Percentiles rank a stretch among this genome's conserved stretches.
These are phyloP conservation scores for Lumnitzera racemosa DNA, from an alignment of 345 rosid genomes.

Conservation along the genomic window DNA sequence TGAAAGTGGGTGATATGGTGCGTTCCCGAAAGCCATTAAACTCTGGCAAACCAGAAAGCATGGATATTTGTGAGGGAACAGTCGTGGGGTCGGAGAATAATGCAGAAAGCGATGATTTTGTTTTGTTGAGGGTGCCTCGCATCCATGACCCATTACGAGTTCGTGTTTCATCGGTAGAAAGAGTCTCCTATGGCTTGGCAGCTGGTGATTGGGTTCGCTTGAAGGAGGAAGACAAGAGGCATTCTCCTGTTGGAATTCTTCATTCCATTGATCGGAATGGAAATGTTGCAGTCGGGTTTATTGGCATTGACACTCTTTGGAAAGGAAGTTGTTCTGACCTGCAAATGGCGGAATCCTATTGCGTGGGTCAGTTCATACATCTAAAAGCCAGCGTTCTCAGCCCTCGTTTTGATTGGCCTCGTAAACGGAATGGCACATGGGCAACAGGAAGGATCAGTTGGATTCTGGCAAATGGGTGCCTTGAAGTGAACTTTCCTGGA, in stretches of 20 bases:
- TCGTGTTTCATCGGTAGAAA: slow-evolving; percentile 53
- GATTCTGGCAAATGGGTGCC: slow-evolving; percentile 80
- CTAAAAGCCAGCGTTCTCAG: slow-evolving; percentile 52
- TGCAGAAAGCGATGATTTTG: slow-evolving; percentile 52
- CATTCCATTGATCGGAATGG: slow-evolving; percentile 71
- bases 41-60: slow-evolving; percentile 49
- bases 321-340: slow-evolving; percentile 62
- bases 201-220: slow-evolving; percentile 91
- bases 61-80: slow-evolving; percentile 79
- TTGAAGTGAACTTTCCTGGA: slow-evolving; percentile 69
- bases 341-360: slow-evolving; percentile 79
- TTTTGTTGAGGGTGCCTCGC: slow-evolving; percentile 77
- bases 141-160: slow-evolving; percentile 83
- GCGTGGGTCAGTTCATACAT: slow-evolving; percentile 70
- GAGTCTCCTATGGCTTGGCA: slow-evolving; percentile 66
- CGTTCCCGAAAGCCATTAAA: slow-evolving; percentile 78
- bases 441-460: slow-evolving; percentile 71
- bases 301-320: slow-evolving; percentile 76
- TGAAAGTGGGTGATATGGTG: slow-evolving; percentile 66
- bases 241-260: slow-evolving; percentile 77
- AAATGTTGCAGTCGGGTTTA: slow-evolving; percentile 58
- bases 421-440: slow-evolving; percentile 49
- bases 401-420: slow-evolving; percentile 88
- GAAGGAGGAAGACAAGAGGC: slow-evolving; percentile 60
- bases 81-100: slow-evolving; percentile 65